Base-by-base conservation (phyloP, 805 yeast species). In the Lipomyces orientalis region DNA sequence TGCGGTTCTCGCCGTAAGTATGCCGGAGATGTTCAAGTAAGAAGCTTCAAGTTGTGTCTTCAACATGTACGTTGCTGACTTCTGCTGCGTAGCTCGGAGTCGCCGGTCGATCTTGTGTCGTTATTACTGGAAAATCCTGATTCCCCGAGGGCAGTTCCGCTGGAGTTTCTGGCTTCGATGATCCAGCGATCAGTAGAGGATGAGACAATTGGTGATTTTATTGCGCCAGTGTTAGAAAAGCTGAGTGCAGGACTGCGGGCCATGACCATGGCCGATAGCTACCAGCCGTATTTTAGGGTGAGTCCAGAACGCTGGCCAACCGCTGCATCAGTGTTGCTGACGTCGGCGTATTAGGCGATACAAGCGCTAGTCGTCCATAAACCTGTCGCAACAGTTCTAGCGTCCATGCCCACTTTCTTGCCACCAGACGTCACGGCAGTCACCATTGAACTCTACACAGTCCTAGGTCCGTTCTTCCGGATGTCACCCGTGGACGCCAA, bases 401-500 rank as follows among this genome's bases (percentile, higher is more conserved):
- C 91, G 1, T 80, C 71, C 79, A 88, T 54, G 85, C 86, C 59
- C 83, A 83, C 0, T 88, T 89, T 75, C 78, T 79, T 73, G 81
- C 85, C 83, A 0, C 81, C 82, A 7, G 78, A 81, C 60, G 71
- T 77, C 14, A 79, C 84, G 10, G 86, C 89, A 0, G 78, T 83
- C 19, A 82, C 84, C 58, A 84, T 85, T 73, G 96, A 90, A 74
- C 79, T 80, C 16, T 81, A 82, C 31, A 86, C 97, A 0, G 77
- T 91, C 19, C 79, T 94, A 64, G 98, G 98, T 1, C 90, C 97
- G 7, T 81, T 92, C 37, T 83, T 91, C 64, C 82, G 88, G 65
- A 78, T 92, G 29, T 90, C 97, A 0, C 97, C 97, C 0, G 79
- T 93, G 58, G 83, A 86, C 58, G 82, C 63, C n/a, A 63, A 67